A percentile compares a stretch with the other conserved stretches of the same genome.
Evolutionary conservation across 306 rosid genomes (phyloP).

Genomic region (Cucurbita moschata): DNA sequence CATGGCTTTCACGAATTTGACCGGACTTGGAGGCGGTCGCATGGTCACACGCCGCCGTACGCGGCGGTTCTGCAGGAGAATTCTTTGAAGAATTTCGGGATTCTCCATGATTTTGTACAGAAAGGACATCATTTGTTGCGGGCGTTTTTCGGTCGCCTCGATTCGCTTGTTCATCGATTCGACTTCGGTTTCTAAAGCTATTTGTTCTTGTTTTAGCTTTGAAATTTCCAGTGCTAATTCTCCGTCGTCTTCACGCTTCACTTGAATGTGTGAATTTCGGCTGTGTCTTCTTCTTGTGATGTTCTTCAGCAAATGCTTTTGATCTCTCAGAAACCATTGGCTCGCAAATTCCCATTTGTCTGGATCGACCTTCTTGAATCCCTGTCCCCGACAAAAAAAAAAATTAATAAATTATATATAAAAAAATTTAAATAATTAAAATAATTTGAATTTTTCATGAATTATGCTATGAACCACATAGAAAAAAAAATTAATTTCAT

Average conservation of each 20-base stretch:
- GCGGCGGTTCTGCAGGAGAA: constrained; percentile 25
- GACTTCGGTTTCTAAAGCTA: constrained; percentile 41
- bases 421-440: too few species aligned
- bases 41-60: constrained; percentile 21
- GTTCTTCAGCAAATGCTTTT: constrained; percentile 52
- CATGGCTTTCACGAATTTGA: neutral
- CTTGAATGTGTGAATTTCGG: constrained; percentile 3
- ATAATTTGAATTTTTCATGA: too few species aligned
- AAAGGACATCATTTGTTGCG: constrained; percentile 81
- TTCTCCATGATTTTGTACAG: constrained; percentile 52
- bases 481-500: too few species aligned
- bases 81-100: constrained; percentile 47
- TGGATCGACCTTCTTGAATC: constrained; percentile 84
- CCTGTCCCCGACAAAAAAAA: constrained; percentile 17
- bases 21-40: constrained; percentile 11
- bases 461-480: too few species aligned
- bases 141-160: constrained; percentile 59
- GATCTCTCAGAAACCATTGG: constrained; percentile 81
- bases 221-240: constrained; percentile 48
- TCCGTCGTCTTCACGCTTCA: constrained; percentile 27
- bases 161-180: constrained; percentile 54
- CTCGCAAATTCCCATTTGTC: constrained; percentile 92
- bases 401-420: too few species aligned
- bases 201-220: constrained; percentile 60
- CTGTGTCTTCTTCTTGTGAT: constrained; percentile 39